Evolutionary conservation across 2,329 filamentous ascomycete species (phyloP).

Genomic region (Arthrobotrys iridis): DNA sequence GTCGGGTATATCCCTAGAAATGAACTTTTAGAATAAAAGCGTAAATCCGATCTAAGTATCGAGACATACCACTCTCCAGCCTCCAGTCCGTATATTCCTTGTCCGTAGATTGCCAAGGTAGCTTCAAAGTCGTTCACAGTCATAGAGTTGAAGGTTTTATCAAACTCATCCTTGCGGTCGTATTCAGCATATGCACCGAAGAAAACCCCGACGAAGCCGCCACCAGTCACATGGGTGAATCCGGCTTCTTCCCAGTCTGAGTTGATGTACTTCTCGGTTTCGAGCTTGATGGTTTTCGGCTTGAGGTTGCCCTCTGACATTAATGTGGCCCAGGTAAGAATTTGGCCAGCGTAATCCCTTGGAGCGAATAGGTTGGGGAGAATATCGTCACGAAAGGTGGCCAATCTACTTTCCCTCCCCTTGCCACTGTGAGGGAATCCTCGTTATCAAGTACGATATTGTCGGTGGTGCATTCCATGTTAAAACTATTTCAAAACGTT

Average conservation of each 20-base stretch:
- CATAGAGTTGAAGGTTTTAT: conserved; percentile 24
- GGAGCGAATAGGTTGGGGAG: not conserved
- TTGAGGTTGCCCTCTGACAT: not conserved
- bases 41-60: not conserved
- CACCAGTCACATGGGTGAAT: not conserved
- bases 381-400: conserved; percentile 9
- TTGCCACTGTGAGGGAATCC: conserved; percentile 1
- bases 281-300: not conserved
- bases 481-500: not conserved
- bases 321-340: not conserved
- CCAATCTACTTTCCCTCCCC: conserved; percentile 4
- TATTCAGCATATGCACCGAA: conserved; percentile 4
- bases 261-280: not conserved
- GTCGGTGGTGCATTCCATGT: conserved; percentile 8
- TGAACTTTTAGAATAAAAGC: not conserved
- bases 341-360: not conserved
- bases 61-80: conserved; percentile 8
- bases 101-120: conserved; percentile 10
- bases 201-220: conserved; percentile 10
- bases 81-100: not conserved
- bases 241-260: conserved; percentile 10
- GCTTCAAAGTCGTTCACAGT: not conserved
- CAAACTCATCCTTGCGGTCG: conserved; percentile 18
- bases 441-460: conserved; percentile 2
- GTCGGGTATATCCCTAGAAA: conserved; percentile 20